Evolutionary conservation across 345 rosid species (phyloP).

Genomic region (Syzygium oleosum): DNA sequence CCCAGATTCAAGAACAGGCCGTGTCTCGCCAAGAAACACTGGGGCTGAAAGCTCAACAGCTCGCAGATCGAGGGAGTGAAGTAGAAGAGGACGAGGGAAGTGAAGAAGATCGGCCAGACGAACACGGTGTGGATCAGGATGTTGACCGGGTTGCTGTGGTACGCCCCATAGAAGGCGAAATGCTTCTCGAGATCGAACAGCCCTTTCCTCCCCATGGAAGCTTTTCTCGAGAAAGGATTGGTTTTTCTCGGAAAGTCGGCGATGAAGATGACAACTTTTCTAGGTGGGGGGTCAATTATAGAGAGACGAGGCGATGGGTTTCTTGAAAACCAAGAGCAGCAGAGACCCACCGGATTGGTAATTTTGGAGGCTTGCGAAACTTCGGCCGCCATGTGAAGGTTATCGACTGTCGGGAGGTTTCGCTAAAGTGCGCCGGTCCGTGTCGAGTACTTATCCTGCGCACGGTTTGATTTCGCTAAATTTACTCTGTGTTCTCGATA

Average conservation of each 20-base stretch:
- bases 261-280: background rate
- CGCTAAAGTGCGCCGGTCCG: background rate
- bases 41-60: conserved; percentile 24
- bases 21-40: conserved; percentile 23
- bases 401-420: background rate
- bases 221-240: background rate
- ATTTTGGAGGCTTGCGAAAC: background rate
- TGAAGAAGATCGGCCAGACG: conserved; percentile 92
- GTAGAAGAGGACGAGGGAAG: conserved; percentile 51
- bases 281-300: background rate
- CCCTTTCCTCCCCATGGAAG: conserved; percentile 25
- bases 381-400: background rate
- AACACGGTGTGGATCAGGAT: conserved; percentile 59
- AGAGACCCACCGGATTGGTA: background rate
- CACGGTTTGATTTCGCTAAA: background rate
- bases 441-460: background rate
- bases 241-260: background rate
- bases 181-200: conserved; percentile 79
- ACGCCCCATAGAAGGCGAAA: conserved; percentile 96
- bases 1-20: conserved; percentile 47
- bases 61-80: conserved; percentile 41
- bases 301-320: background rate
- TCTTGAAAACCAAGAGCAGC: background rate
- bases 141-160: conserved; percentile 72
- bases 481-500: background rate